Evolutionary conservation across 208 protist genomes (phyloP), one percentile per base, ranked within the genome.

Genomic region (Acanthamoeba castellanii): DNA sequence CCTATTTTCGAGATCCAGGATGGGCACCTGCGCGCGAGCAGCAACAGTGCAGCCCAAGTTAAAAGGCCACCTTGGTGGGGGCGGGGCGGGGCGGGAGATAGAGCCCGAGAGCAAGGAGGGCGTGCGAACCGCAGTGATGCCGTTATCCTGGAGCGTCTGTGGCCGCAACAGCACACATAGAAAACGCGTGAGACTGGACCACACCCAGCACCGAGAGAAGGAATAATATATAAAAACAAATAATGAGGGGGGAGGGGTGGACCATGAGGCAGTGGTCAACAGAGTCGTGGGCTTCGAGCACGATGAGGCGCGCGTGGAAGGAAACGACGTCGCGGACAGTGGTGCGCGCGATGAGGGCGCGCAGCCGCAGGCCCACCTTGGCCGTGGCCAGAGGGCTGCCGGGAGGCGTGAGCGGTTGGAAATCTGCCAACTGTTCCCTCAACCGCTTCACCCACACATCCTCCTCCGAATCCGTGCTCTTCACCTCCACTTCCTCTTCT

Each of bases 251-350:
- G 84, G 42, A 7, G 59, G 59, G 55, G 34, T 18, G 57, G 55
- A 92, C 85, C 59, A 92, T 68, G 27, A 92, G 42, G 42, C 85
- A 92, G 34, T 25, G 13, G 61, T 92, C 85, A 50, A 92, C 74
- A 14, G 59, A 57, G 34, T 92, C 85, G 64, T 30, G 55, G 9
- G 59, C 52, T 52, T 92, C 85, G 25, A 92, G 85, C 2, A 92
- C 32, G 59, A 92, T 74, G 52, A 92, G 85, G 42, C 85, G 85
- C 6, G 78, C 50, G 20, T 87, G 78, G 30, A 87, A 87, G 42
- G 78, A 87, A 34, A 87, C 52, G 1, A 87, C 78, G 42, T 87
- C 78, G 42, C 52, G 47, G 18, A 64, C 78, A 14, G 78, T 87
- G 11, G 47, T 87, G 52, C 78, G 78, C 3, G 42, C 78, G n/a